Evolutionary conservation across 2,329 filamentous ascomycete species (phyloP).

Genomic region (Zarea fungicola): DNA sequence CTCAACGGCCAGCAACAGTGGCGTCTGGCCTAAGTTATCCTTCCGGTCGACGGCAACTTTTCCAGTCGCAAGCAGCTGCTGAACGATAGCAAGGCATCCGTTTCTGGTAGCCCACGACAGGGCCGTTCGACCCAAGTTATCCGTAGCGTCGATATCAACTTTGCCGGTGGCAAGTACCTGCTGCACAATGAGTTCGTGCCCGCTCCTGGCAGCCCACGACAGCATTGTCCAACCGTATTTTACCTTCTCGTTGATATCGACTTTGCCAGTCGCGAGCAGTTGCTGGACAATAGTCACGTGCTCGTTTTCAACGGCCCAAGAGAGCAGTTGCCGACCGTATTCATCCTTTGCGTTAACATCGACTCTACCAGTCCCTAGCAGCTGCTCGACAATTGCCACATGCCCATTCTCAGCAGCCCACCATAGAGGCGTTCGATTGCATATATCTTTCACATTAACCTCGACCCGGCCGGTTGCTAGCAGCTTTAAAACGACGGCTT

Average conservation of each 20-base stretch:
- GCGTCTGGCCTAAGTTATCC: background rate
- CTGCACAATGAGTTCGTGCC: background rate
- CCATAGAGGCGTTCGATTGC: background rate
- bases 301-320: constrained; percentile 1
- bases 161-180: no score
- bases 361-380: background rate
- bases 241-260: background rate
- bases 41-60: background rate
- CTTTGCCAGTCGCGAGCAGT: background rate
- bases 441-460: background rate
- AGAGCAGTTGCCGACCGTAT: constrained; percentile 4
- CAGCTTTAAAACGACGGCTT: constrained; percentile 2
- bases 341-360: background rate
- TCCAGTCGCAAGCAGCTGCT: background rate
- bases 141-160: background rate
- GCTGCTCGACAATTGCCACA: background rate
- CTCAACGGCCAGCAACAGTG: background rate
- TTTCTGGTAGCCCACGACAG: background rate
- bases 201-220: constrained; percentile 3
- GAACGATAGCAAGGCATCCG: background rate
- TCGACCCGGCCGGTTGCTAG: constrained; percentile 3
- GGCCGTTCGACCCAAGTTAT: background rate
- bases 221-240: constrained; percentile 3
- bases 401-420: background rate
- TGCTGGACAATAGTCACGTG: background rate